Evolutionary conservation across 2,329 filamentous ascomycete genomes (phyloP), one percentile per base, ranked within the genome.

Genomic region (Aureobasidium sp.): DNA sequence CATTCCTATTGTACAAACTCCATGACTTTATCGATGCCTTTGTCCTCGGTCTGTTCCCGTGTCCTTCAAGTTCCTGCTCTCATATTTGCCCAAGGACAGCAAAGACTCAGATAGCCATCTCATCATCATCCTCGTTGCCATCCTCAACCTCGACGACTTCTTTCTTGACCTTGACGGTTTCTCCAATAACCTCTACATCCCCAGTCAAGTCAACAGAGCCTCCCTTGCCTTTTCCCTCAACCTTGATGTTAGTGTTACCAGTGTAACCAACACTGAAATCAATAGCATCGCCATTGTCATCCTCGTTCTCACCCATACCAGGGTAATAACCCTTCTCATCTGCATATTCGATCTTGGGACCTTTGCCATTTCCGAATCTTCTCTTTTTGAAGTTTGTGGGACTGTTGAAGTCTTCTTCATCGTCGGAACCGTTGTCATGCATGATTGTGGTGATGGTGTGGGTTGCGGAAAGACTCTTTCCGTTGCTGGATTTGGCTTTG

Each of bases 361-460:
- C 41, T 6, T 44, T 17, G 17, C n/a, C 12, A 9, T 20, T 20
- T 20, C 15, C 46, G 17, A 48, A 7, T 12, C 47, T 57, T 47
- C 53, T 47, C 53, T 44, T 55, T 34, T 44, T 59, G 8, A 12
- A 10, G 9, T 13, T 10, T n/a, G 29, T 34, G 26, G 41, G n/a
- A 4, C 39, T 44, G 10, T 6, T 12, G 6, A 46, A 34, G 27
- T 44, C 53, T 29, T 62, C 42, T 36, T 61, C 47, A 26, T 63
- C 62, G 32, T 61, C 62, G n/a, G 27, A 39, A 29, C 36, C 17
- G 32, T 46, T 27, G 48, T 53, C 56, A 13, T 47, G 32, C 55
- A 59, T 47, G 15, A 59, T 1, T 1, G 55, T 59, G 5, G 55
- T 59, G 42, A n/a, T 32, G 26, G 55, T 44, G 20, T 47, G 42